Evolutionary conservation across 2,329 filamentous ascomycete genomes (phyloP).

Genomic region (Zasmidium citrigriseum): DNA sequence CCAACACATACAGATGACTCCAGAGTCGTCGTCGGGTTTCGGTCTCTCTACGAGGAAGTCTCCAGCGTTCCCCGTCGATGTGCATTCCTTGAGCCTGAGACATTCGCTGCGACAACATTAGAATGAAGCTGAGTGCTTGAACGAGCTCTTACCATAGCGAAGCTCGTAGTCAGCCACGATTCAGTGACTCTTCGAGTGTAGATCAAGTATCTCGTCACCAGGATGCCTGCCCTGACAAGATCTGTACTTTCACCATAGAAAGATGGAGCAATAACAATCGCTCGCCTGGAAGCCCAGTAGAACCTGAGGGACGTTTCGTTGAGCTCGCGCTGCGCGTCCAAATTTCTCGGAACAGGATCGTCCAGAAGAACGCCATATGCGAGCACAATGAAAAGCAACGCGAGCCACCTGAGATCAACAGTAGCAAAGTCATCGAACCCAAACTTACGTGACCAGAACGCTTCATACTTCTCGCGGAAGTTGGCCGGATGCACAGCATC

Average conservation of each 20-base stretch:
- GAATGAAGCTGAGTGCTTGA: neutral
- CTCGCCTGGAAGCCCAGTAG: neutral
- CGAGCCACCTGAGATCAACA: neutral
- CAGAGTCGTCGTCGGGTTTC: constrained; percentile 4
- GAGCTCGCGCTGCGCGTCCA: neutral
- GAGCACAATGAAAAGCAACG: neutral
- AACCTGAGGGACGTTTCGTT: neutral
- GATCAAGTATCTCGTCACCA: neutral
- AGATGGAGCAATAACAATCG: neutral
- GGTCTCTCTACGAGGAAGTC: neutral
- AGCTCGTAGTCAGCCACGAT: neutral
- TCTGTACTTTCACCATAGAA: neutral
- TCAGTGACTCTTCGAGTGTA: neutral
- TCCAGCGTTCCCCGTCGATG: constrained; percentile 3
- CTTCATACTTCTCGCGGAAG: neutral
- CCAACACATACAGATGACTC: constrained; percentile 2
- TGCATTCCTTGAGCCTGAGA: constrained; percentile 4
- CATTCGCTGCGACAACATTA: neutral
- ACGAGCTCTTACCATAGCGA: neutral
- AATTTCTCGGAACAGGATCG: neutral
- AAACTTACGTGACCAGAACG: neutral
- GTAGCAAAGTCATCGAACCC: neutral
- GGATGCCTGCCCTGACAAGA: neutral
- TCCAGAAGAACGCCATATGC: neutral
- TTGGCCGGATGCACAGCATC: neutral